A percentile compares a stretch with the other conserved stretches of the same genome.
phyloP scores from a whole-genome alignment of 2,329 filamentous ascomycete species.

The Thelonectria olida region DNA sequence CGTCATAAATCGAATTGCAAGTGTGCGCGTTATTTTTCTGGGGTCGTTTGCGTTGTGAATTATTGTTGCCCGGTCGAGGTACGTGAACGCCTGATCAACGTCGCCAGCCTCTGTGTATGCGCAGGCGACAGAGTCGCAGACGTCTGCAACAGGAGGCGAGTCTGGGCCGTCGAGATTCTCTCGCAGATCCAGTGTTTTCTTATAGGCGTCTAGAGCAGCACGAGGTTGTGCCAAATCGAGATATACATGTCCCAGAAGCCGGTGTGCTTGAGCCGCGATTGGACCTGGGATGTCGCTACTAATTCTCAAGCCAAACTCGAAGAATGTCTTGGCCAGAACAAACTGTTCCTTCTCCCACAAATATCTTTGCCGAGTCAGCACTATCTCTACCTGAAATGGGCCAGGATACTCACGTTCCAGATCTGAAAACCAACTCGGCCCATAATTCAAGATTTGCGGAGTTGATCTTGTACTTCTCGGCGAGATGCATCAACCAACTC shows the following conservation, averaged over 20 bases:
- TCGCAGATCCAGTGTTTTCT: neutral
- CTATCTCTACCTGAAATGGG: neutral
- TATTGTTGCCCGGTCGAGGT: conserved; percentile 5
- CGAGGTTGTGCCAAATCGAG: neutral
- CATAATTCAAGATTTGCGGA: neutral
- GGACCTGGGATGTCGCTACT: neutral
- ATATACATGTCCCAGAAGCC: neutral
- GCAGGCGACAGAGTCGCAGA: conserved; percentile 7
- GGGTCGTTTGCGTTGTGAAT: conserved; percentile 6
- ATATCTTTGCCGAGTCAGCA: conserved; percentile 1
- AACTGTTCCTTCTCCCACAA: conserved; percentile 5
- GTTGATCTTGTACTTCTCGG: conserved; percentile 2
- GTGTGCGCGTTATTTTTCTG: conserved; percentile 6
- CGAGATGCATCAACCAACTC: conserved; percentile 8
- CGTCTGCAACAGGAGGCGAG: conserved; percentile 8
- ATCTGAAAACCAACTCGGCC: conserved; percentile 6
- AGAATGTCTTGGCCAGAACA: neutral
- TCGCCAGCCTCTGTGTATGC: conserved; percentile 9
- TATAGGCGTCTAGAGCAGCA: conserved; percentile 6
- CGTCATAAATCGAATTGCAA: conserved; percentile 2
- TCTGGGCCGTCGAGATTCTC: conserved; percentile 2
- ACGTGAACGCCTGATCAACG: conserved; percentile 2
- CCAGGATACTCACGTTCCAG: neutral
- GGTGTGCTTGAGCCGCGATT: conserved; percentile 3
- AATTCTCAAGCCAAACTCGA: conserved; percentile 2